Percentiles rank a stretch among this genome's conserved stretches.
phyloP scores from a whole-genome alignment of 2,329 filamentous ascomycete species.

The Incumbomyces lentus region DNA sequence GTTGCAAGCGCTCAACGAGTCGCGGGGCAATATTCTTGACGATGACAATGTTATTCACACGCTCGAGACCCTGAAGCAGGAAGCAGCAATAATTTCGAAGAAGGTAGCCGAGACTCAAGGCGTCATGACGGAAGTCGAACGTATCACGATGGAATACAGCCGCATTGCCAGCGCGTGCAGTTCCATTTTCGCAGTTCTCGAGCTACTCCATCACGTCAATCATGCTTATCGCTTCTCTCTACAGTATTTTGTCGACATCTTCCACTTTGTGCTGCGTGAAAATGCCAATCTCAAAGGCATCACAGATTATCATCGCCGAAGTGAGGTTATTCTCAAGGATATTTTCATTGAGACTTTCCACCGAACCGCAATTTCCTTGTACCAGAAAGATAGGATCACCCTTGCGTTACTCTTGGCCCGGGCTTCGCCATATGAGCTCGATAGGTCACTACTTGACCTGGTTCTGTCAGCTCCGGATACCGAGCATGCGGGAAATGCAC shows the following conservation, averaged over 20 bases:
- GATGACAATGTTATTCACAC: slow-evolving; percentile 98
- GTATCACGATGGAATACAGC: slow-evolving; percentile 87
- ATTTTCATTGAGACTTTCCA: slow-evolving; percentile 87
- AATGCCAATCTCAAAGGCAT: slow-evolving; percentile 63
- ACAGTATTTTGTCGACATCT: slow-evolving; percentile 96
- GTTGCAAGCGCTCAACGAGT: slow-evolving; percentile 91
- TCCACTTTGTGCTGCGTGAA: slow-evolving; percentile 76
- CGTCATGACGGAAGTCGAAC: slow-evolving; percentile 95
- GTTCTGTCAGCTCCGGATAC: slow-evolving; percentile 76
- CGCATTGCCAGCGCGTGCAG: slow-evolving; percentile 91
- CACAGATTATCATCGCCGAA: slow-evolving; percentile 65
- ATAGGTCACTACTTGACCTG: slow-evolving; percentile 75
- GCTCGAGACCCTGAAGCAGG: slow-evolving; percentile 92
- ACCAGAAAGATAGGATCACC: slow-evolving; percentile 90
- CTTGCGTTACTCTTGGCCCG: slow-evolving; percentile 91
- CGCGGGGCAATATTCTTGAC: slow-evolving; percentile 92
- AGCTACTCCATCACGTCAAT: slow-evolving; percentile 95
- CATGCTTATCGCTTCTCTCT: slow-evolving; percentile 99
- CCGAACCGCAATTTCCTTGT: slow-evolving; percentile 79
- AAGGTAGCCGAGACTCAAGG: slow-evolving; percentile 97
- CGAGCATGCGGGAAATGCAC: slow-evolving; percentile 55
- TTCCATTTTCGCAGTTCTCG: slow-evolving; percentile 90
- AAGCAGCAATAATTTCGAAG: slow-evolving; percentile 86
- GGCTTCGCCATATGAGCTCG: slow-evolving; percentile 92
- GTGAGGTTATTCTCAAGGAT: slow-evolving; percentile 82